A percentile compares a stretch with the other conserved stretches of the same genome.
These are phyloP conservation scores for Aquilaria agallochum DNA, from an alignment of 441 rosid species.

Conservation along the genomic window DNA sequence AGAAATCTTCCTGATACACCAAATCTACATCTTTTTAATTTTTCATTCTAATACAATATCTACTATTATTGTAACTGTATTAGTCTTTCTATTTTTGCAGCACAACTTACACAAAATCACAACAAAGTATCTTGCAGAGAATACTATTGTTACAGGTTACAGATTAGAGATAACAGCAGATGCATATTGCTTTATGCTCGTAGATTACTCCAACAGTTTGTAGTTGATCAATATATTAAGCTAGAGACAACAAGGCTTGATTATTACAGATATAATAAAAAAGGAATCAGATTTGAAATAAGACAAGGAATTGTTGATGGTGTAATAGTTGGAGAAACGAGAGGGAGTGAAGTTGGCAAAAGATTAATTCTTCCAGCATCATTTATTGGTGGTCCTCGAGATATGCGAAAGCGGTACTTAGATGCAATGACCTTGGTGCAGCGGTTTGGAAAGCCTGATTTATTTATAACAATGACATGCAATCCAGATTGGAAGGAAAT, in stretches of 20 bases:
- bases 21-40: no score
- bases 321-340: background rate
- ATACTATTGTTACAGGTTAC: background rate
- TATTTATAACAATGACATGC: no score
- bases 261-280: background rate
- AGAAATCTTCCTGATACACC: no score
- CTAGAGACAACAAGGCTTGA: conserved; percentile 1
- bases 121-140: background rate
- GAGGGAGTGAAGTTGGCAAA: background rate
- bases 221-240: background rate
- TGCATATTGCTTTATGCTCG: background rate
- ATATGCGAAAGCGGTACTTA: no score
- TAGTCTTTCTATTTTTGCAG: no score
- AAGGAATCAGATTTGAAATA: background rate
- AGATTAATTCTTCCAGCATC: background rate
- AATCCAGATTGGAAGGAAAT: no score
- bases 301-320: background rate
- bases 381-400: background rate
- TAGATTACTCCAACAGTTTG: background rate
- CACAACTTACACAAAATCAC: no score
- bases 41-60: no score
- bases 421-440: no score
- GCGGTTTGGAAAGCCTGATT: no score
- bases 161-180: background rate
- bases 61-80: no score